These are phyloP conservation scores for Pseudogymnoascus verrucosus DNA, from an alignment of 2,329 filamentous ascomycete genomes.

Conservation along the genomic window DNA sequence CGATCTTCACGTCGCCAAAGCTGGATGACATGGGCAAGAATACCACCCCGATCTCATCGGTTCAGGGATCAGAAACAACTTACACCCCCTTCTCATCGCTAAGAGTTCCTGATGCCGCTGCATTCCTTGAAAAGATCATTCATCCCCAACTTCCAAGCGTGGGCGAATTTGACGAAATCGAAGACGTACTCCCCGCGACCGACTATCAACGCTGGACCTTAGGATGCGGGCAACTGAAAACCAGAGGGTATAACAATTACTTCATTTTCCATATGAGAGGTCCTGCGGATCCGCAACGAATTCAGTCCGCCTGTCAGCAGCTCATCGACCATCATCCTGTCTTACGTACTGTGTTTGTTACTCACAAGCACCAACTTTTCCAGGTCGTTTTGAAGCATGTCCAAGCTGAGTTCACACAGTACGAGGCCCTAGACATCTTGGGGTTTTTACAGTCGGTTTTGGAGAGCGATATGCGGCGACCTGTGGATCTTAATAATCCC, in stretches of 20 bases:
- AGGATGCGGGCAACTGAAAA: constrained; percentile 3
- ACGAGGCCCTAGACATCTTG: background rate
- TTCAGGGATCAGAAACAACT: background rate
- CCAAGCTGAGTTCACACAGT: background rate
- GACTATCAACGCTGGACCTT: constrained; percentile 15
- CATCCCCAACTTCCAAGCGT: background rate
- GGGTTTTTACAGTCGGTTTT: background rate
- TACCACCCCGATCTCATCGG: background rate
- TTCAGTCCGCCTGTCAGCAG: constrained; percentile 9
- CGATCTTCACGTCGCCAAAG: constrained; percentile 12
- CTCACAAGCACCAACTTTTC: background rate
- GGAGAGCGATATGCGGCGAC: background rate
- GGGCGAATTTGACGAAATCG: too few relatives aligned
- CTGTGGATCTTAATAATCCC: background rate
- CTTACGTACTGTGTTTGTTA: constrained; percentile 14
- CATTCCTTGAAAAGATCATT: background rate
- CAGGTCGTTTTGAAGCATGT: constrained; percentile 13
- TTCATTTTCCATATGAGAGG: constrained; percentile 13
- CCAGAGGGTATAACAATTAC: constrained; percentile 13
- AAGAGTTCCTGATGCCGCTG: background rate
- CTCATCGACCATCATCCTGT: constrained; percentile 10
- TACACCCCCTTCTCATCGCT: background rate
- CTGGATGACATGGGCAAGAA: constrained; percentile 12
- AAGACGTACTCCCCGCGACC: constrained; percentile 13
- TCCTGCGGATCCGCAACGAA: background rate